phyloP scores from a whole-genome alignment of 2,329 filamentous ascomycete genomes.

The Arthrobotrys conoides region DNA sequence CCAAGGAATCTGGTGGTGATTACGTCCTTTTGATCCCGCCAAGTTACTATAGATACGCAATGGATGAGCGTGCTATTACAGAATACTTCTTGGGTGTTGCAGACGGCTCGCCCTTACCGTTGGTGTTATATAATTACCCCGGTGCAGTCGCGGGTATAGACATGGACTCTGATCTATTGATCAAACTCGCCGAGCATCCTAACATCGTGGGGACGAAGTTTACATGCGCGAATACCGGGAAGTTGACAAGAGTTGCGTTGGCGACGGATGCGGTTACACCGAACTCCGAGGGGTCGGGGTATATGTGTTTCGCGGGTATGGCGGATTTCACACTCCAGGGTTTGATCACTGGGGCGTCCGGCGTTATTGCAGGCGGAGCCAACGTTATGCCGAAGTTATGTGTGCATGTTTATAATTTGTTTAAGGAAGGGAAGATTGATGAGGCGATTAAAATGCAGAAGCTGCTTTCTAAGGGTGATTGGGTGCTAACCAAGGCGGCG shows the following conservation, averaged over 20 bases:
- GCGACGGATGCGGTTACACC: constrained; percentile 70
- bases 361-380: constrained; percentile 79
- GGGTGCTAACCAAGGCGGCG: constrained; percentile 78
- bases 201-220: constrained; percentile 80
- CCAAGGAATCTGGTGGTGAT: constrained; percentile 78
- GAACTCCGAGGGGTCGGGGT: constrained; percentile 67
- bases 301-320: constrained; percentile 80
- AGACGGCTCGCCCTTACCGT: constrained; percentile 74
- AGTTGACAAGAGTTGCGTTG: constrained; percentile 72
- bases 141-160: constrained; percentile 76
- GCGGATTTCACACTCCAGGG: constrained; percentile 82
- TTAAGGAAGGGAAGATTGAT: constrained; percentile 72
- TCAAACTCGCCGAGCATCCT: constrained; percentile 74
- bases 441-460: constrained; percentile 77
- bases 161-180: constrained; percentile 75
- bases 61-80: constrained; percentile 70
- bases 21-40: constrained; percentile 83
- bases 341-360: constrained; percentile 78
- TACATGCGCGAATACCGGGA: constrained; percentile 79
- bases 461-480: constrained; percentile 77
- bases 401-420: constrained; percentile 74
- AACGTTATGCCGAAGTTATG: constrained; percentile 79
- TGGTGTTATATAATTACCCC: constrained; percentile 80
- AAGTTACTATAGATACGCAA: constrained; percentile 80
- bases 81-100: constrained; percentile 78